These are phyloP conservation scores for Celoporthe dispersa DNA, from an alignment of 2,329 filamentous ascomycete species.

Conservation along the genomic window DNA sequence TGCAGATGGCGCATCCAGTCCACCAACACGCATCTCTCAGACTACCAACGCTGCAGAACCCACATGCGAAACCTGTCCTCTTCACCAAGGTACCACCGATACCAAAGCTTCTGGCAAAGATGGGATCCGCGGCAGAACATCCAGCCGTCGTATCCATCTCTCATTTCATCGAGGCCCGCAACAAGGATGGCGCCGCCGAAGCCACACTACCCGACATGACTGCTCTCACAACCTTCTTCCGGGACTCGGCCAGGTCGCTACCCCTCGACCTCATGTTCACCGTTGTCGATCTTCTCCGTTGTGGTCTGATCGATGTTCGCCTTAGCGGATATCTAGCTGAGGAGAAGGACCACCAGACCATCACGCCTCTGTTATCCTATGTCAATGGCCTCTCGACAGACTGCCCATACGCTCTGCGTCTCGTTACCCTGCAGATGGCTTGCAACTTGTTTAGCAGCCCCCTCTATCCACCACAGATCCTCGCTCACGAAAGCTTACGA, in stretches of 20 bases:
- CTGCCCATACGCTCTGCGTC: constrained; percentile 79
- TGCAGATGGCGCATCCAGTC: constrained; percentile 74
- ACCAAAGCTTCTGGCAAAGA: constrained; percentile 78
- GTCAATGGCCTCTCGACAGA: constrained; percentile 56
- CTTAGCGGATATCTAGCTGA: constrained; percentile 84
- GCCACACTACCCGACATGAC: constrained; percentile 73
- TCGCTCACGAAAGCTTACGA: constrained; percentile 56
- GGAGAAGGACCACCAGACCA: constrained; percentile 67
- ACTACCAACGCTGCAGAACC: constrained; percentile 70
- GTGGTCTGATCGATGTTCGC: constrained; percentile 76
- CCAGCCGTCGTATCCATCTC: constrained; percentile 67
- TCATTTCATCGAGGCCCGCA: constrained; percentile 70
- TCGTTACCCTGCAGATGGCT: constrained; percentile 80
- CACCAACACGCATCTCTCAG: constrained; percentile 77
- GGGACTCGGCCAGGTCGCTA: constrained; percentile 57
- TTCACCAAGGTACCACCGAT: constrained; percentile 83
- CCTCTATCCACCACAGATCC: constrained; percentile 69
- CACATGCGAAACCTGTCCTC: constrained; percentile 67
- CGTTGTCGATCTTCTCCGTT: constrained; percentile 81
- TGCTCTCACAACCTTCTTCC: constrained; percentile 66
- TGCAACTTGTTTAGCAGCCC: constrained; percentile 84
- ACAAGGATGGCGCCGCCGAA: constrained; percentile 63
- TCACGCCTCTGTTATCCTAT: constrained; percentile 63
- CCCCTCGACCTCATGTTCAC: constrained; percentile 74
- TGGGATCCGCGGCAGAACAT: constrained; percentile 66